Conservation (phyloP, 441 rosid genomes). For the Adansonia grandidieri region DNA sequence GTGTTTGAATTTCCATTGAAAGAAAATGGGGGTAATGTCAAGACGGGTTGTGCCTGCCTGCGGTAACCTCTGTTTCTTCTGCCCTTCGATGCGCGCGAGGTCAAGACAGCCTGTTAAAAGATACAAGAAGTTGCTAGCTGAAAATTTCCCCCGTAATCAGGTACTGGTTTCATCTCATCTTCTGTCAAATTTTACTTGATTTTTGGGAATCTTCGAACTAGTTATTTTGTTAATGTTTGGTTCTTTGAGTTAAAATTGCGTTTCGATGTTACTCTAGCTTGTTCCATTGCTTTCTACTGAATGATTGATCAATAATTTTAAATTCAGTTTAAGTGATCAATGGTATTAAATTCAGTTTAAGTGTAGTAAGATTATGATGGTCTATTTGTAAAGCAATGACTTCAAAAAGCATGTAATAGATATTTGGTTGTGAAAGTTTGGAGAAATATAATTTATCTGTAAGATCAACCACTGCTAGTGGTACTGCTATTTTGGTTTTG, state of each 20-base stretch:
- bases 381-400: not conserved
- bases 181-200: not conserved
- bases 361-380: not conserved
- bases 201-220: not conserved
- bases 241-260: not conserved
- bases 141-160: slow-evolving; percentile 85
- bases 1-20: slow-evolving; percentile 29
- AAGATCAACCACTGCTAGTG: slow-evolving; percentile 10
- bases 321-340: not conserved
- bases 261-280: not conserved
- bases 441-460: not conserved
- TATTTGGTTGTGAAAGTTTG: not conserved
- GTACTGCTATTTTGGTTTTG: slow-evolving; percentile 2
- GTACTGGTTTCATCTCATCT: slow-evolving; percentile 35
- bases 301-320: not conserved
- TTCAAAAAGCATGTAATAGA: not conserved
- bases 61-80: slow-evolving; percentile 89
- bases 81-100: slow-evolving; percentile 92
- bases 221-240: not conserved
- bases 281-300: not conserved
- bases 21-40: slow-evolving; percentile 84
- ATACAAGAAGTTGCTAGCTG: slow-evolving; percentile 82
- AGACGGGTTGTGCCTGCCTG: slow-evolving; percentile 91
- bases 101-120: slow-evolving; percentile 97
- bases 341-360: not conserved